These are phyloP conservation scores for Sporisorium sorghi DNA, from an alignment of 1,284 basidiomycete species.

Conservation along the genomic window DNA sequence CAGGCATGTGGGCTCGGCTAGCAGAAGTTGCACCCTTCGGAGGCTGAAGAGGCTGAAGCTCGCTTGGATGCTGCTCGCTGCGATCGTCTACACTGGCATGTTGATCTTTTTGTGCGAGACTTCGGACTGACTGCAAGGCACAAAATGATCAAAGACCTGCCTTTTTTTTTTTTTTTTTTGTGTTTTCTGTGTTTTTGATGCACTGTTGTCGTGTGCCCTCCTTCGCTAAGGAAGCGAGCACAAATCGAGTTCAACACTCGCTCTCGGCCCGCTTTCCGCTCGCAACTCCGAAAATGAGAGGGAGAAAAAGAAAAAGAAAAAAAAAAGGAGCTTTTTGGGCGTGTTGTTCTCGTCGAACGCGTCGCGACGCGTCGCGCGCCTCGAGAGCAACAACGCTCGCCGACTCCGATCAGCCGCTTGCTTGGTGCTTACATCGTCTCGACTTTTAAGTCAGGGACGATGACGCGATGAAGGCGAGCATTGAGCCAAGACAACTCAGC, in stretches of 20 bases:
- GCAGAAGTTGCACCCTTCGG: background rate
- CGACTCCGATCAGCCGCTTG: background rate
- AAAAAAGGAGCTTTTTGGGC: background rate
- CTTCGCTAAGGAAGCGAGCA: background rate
- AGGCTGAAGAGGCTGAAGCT: background rate
- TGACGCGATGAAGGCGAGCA: too few species aligned
- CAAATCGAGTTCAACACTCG: background rate
- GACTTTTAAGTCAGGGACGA: too few species aligned
- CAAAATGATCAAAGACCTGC: background rate
- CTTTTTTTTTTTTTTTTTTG: background rate
- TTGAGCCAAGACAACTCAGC: too few species aligned
- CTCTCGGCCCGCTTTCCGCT: slow-evolving; percentile 3
- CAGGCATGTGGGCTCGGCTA: slow-evolving; percentile 1
- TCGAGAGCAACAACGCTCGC: background rate
- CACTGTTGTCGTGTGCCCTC: background rate
- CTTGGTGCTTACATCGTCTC: too few species aligned
- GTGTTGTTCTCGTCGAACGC: background rate
- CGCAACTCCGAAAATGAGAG: background rate
- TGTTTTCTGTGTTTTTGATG: background rate
- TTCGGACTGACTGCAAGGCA: background rate
- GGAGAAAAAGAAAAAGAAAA: too few species aligned
- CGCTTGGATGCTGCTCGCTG: background rate
- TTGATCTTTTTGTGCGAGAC: background rate
- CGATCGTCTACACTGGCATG: too few species aligned
- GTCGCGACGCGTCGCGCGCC: background rate